Evolutionary conservation across 2,329 filamentous ascomycete genomes (phyloP), one percentile per base, ranked within the genome.

Genomic region (Coleophoma eucalyptorum): DNA sequence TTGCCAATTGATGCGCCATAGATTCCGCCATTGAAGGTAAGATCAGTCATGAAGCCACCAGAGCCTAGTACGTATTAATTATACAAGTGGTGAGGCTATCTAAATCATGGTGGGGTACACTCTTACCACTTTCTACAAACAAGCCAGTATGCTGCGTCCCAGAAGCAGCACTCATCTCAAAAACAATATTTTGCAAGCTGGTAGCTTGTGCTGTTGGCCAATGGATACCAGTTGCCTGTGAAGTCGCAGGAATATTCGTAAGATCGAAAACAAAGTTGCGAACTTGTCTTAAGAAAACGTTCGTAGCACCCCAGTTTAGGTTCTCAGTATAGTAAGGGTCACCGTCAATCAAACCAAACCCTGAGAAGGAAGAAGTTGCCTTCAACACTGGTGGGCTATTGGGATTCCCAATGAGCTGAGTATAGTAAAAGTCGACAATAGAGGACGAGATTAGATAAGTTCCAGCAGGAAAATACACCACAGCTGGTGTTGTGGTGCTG

Each of bases 341-440:
- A 3, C 89, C 78, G 66, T 97, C 91, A 57, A 97, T 87, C 45
- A 97, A 81, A 37, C 87, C 91, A 74, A 96, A 92, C 47, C 92
- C 93, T 3, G 75, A 58, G 63, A 97, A 97, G 60, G 74, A 73
- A 33, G 83, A 64, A 1, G 81, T 68, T 3, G 87, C 87, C 72
- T 92, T 90, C 68, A 96, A 75, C 0, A 84, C 84, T 0, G 93
- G 90, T 6, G 86, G 69, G 55, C 54, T 46, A 20, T 59, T 63
- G 13, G 62, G 58, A 43, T 64, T 57, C 1, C 62, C 62, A 49
- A 63, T 55, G n/a, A 64, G 50, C 38, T 61, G 53, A 5, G 59
- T 63, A 40, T 55, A 53, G 50, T 62, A 63, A 37, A 54, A 55
- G 34, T 56, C 50, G 35, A 59, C 44, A 35, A 63, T 57, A 2